A percentile compares a stretch with the other conserved stretches of the same genome.
Conservation (phyloP, 2,329 filamentous ascomycete species). For the Phoma sp. region DNA sequence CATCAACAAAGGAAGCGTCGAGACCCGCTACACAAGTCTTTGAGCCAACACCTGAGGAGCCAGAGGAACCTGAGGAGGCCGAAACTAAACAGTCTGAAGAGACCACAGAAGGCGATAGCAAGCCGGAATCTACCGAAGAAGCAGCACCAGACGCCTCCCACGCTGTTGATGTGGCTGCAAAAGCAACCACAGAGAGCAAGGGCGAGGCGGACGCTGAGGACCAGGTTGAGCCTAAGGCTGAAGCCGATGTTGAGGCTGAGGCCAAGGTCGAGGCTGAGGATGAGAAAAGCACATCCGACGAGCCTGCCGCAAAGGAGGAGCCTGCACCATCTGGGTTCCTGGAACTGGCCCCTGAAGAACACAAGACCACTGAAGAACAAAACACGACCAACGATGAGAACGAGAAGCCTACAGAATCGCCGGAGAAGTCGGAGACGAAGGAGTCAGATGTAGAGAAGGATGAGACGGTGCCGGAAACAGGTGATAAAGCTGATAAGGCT, state of each 20-base stretch:
- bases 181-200: conserved; percentile 9
- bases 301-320: neutral
- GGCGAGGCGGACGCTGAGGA: neutral
- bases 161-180: conserved; percentile 5
- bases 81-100: conserved; percentile 6
- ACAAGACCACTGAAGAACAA: conserved; percentile 1
- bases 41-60: conserved; percentile 22
- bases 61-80: neutral
- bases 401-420: conserved; percentile 1
- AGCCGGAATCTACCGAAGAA: conserved; percentile 2
- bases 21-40: conserved; percentile 29
- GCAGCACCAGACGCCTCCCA: neutral
- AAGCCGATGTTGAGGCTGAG: neutral
- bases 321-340: conserved; percentile 3
- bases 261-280: conserved; percentile 1
- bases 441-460: conserved; percentile 1
- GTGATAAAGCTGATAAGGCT: conserved; percentile 6
- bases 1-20: conserved; percentile 13
- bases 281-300: neutral
- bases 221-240: neutral
- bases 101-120: neutral
- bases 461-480: neutral
- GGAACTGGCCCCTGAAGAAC: conserved; percentile 6
- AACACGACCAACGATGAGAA: conserved; percentile 1
- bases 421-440: conserved; percentile 6